phyloP scores from a whole-genome alignment of 2,329 filamentous ascomycete species.

The Talaromyces sp. region DNA sequence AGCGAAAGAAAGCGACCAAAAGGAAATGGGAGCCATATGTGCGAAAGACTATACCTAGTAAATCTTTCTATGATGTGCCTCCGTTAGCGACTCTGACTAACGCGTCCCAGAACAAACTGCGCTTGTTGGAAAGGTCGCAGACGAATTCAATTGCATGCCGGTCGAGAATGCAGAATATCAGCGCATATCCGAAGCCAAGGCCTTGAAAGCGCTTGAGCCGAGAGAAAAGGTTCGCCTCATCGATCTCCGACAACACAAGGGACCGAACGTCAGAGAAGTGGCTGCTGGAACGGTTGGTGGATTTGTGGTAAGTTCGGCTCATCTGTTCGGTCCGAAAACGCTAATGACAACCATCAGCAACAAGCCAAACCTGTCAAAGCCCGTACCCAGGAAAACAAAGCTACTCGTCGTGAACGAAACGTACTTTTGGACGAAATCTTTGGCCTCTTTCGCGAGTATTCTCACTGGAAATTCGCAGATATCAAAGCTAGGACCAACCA shows the following conservation, averaged over 20 bases:
- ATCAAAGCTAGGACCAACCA: conserved; percentile 74
- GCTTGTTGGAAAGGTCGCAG: conserved; percentile 66
- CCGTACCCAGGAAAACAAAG: conserved; percentile 69
- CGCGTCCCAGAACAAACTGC: conserved; percentile 67
- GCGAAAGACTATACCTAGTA: conserved; percentile 65
- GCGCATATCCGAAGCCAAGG: conserved; percentile 56
- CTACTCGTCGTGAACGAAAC: conserved; percentile 82
- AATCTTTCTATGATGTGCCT: conserved; percentile 32
- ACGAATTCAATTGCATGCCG: conserved; percentile 72
- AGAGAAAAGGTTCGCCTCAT: conserved; percentile 55
- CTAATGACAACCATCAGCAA: conserved; percentile 31
- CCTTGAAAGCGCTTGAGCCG: conserved; percentile 58
- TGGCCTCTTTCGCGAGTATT: conserved; percentile 75
- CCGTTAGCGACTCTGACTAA: conserved; percentile 1
- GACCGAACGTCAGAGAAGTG: conserved; percentile 58
- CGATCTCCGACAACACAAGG: conserved; percentile 42
- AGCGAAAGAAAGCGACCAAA: conserved; percentile 46
- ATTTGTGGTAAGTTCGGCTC: conserved; percentile 39
- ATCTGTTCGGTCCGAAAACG: conserved; percentile 22
- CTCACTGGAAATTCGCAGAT: conserved; percentile 91
- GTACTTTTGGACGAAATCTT: conserved; percentile 84
- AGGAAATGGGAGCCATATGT: conserved; percentile 58
- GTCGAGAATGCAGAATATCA: conserved; percentile 68
- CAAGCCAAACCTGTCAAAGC: conserved; percentile 52
- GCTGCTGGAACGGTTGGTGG: conserved; percentile 41